These are phyloP conservation scores for Phytophthora brassicae DNA, from an alignment of 352 stramenopile genomes.

Conservation along the genomic window DNA sequence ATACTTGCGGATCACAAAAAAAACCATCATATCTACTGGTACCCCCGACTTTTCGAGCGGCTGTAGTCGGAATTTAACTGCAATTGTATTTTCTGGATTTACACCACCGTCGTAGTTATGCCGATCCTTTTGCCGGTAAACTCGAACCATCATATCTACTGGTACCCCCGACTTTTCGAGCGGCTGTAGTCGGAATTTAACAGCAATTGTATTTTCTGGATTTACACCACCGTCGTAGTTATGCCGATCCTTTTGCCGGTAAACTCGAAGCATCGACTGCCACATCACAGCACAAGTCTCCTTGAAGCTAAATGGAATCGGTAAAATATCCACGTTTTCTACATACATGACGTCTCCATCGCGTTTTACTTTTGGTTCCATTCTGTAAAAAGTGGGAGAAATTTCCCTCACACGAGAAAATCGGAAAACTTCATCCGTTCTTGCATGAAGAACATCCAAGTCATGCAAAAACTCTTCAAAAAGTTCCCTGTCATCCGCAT, in stretches of 20 bases:
- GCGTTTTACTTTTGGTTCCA: slow-evolving; percentile 9
- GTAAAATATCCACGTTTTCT: slow-evolving; percentile 28
- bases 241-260: slow-evolving; percentile 13
- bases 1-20: slow-evolving; percentile 30
- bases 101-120: slow-evolving; percentile 14
- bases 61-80: slow-evolving; percentile 36
- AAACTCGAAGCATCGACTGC: slow-evolving; percentile 20
- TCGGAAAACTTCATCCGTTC: slow-evolving; percentile 25
- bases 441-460: slow-evolving; percentile 19
- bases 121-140: slow-evolving; percentile 17
- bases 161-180: slow-evolving; percentile 6
- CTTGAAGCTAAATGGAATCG: slow-evolving; percentile 16
- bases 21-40: slow-evolving; percentile 10
- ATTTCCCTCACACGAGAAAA: slow-evolving; percentile 15
- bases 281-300: slow-evolving; percentile 25
- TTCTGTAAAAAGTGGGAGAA: slow-evolving; percentile 7
- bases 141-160: slow-evolving; percentile 10
- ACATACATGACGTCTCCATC: slow-evolving; percentile 21
- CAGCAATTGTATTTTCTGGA: slow-evolving; percentile 36
- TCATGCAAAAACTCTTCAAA: slow-evolving; percentile 29
- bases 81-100: slow-evolving; percentile 36
- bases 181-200: slow-evolving; percentile 33
- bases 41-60: slow-evolving; percentile 8
- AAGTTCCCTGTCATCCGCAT: slow-evolving; percentile 18
- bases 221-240: slow-evolving; percentile 20